Percentiles rank a stretch among this genome's conserved stretches.
phyloP scores from a whole-genome alignment of 2,329 filamentous ascomycete species.

The Xylaria sp. region DNA sequence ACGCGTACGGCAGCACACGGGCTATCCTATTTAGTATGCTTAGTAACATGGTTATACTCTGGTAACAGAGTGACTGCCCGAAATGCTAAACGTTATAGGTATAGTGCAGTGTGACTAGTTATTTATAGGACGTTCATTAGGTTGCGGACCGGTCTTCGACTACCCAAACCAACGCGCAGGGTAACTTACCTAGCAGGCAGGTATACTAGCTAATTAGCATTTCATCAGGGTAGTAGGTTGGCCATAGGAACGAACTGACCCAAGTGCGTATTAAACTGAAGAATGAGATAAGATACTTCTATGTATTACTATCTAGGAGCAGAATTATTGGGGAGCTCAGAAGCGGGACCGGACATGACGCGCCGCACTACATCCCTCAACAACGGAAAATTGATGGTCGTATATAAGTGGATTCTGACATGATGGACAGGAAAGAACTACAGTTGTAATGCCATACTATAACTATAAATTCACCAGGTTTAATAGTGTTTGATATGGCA shows the following conservation, averaged over 20 bases:
- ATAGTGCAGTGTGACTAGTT: slow-evolving; percentile 19
- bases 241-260: neutral
- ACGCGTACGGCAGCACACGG: neutral
- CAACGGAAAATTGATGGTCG: neutral
- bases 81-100: slow-evolving; percentile 9
- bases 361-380: neutral
- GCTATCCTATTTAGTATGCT: neutral
- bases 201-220: neutral
- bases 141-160: slow-evolving; percentile 12
- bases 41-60: neutral
- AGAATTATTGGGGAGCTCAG: neutral
- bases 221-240: neutral
- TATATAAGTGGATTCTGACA: neutral
- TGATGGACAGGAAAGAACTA: neutral
- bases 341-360: neutral
- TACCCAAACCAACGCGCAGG: neutral
- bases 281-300: neutral
- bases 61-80: slow-evolving; percentile 7
- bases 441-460: no score
- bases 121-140: slow-evolving; percentile 29
- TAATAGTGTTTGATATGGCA: neutral
- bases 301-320: neutral
- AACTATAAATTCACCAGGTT: no score
- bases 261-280: neutral
- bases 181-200: neutral